Evolutionary conservation across 164 flowering plant genomes (phyloP).

Genomic region (Santalum album): DNA sequence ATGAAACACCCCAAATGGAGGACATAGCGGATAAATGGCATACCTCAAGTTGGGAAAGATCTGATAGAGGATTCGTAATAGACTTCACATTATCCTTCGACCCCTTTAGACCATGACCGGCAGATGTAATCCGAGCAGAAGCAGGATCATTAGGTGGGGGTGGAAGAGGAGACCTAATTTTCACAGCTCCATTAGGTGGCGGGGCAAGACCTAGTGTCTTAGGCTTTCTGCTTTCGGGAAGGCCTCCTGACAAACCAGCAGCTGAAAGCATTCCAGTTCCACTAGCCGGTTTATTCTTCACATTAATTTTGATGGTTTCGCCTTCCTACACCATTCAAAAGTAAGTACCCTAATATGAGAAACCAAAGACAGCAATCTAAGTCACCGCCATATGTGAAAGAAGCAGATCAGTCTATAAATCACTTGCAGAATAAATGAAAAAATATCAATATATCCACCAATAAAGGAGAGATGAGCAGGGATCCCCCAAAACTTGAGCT

Average conservation of each 20-base stretch:
- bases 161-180: slow-evolving; percentile 72
- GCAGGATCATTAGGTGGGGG: slow-evolving; percentile 98
- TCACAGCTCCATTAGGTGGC: slow-evolving; percentile 67
- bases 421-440: no score
- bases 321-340: slow-evolving; percentile 57
- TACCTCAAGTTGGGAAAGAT: slow-evolving; percentile 86
- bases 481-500: no score
- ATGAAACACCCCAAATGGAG: neutral
- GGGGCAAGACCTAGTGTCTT: slow-evolving; percentile 62
- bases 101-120: slow-evolving; percentile 25
- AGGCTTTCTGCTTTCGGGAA: slow-evolving; percentile 42
- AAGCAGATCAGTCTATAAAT: no score
- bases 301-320: slow-evolving; percentile 93
- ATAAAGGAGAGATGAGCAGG: neutral
- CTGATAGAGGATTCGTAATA: slow-evolving; percentile 56
- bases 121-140: slow-evolving; percentile 44
- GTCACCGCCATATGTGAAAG: neutral
- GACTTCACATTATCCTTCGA: slow-evolving; percentile 37
- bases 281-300: slow-evolving; percentile 72
- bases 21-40: slow-evolving; percentile 1
- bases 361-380: neutral
- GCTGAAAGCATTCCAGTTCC: slow-evolving; percentile 92
- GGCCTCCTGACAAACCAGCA: slow-evolving; percentile 63
- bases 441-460: neutral
- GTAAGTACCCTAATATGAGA: slow-evolving; percentile 7